phyloP scores from a whole-genome alignment of 768 basidiomycete species.

The Phlegmacium glaucopus region DNA sequence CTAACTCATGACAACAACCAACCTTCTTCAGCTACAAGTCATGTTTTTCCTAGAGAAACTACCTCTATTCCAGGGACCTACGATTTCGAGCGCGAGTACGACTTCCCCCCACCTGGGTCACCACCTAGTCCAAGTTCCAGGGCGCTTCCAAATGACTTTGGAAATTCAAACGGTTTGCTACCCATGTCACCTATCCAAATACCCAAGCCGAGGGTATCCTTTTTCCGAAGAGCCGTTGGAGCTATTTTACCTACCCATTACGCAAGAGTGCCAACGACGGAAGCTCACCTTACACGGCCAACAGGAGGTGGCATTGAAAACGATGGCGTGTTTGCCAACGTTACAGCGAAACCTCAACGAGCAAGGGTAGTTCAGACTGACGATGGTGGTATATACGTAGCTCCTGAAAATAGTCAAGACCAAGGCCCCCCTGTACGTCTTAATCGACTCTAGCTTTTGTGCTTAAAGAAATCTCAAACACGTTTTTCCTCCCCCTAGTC shows the following conservation, averaged over 20 bases:
- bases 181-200: conserved; percentile 44
- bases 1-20: conserved; percentile 25
- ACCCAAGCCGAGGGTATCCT: conserved; percentile 40
- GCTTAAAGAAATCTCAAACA: background rate
- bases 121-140: conserved; percentile 58
- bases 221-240: conserved; percentile 58
- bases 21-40: conserved; percentile 5
- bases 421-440: conserved; percentile 82
- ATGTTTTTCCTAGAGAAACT: conserved; percentile 11
- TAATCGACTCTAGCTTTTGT: background rate
- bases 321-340: conserved; percentile 95
- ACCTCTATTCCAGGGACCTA: conserved; percentile 47
- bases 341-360: conserved; percentile 79
- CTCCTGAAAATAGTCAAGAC: conserved; percentile 79
- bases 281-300: conserved; percentile 28
- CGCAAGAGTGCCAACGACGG: conserved; percentile 40
- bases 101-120: conserved; percentile 76
- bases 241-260: conserved; percentile 68
- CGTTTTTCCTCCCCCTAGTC: conserved; percentile 45
- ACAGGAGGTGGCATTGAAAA: conserved; percentile 76
- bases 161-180: conserved; percentile 69
- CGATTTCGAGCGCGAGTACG: conserved; percentile 81
- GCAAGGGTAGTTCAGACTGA: conserved; percentile 43
- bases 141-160: conserved; percentile 63
- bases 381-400: conserved; percentile 56